Evolutionary conservation across 129 eudicot genomes (phyloP).

Genomic region (Dittrichia graveolens): DNA sequence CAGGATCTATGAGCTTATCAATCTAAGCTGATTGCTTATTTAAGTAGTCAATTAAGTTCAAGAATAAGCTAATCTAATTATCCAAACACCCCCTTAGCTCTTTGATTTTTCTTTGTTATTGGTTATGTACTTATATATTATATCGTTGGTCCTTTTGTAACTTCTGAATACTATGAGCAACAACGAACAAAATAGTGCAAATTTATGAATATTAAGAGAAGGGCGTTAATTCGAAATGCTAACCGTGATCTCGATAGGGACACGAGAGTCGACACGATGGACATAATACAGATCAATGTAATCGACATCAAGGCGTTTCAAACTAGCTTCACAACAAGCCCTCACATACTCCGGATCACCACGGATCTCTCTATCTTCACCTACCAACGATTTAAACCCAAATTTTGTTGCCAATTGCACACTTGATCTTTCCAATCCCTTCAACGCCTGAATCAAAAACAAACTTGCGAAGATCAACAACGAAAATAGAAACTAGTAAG

Average conservation of each 20-base stretch:
- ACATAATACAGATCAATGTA: conserved; percentile 46
- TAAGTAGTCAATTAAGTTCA: too few relatives aligned
- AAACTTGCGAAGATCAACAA: background rate
- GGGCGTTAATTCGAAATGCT: background rate
- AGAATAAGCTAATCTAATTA: too few relatives aligned
- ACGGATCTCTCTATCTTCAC: conserved; percentile 9
- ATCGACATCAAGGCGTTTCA: conserved; percentile 48
- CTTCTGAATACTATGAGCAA: background rate
- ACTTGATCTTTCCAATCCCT: conserved; percentile 41
- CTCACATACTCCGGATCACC: conserved; percentile 50
- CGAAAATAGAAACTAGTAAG: background rate
- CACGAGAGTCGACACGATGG: conserved; percentile 39
- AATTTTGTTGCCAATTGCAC: conserved; percentile 35
- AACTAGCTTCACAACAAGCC: conserved; percentile 47
- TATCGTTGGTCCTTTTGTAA: too few relatives aligned
- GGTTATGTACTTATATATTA: too few relatives aligned
- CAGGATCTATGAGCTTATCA: too few relatives aligned
- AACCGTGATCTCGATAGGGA: conserved; percentile 53
- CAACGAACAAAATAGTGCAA: background rate
- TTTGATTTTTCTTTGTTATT: too few relatives aligned
- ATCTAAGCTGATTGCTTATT: too few relatives aligned
- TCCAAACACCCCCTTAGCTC: too few relatives aligned
- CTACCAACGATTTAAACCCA: conserved; percentile 41
- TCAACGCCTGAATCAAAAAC: conserved; percentile 25
- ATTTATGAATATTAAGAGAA: background rate